phyloP scores from a whole-genome alignment of 2,329 filamentous ascomycete genomes.

The Colletotrichum nymphaeae region DNA sequence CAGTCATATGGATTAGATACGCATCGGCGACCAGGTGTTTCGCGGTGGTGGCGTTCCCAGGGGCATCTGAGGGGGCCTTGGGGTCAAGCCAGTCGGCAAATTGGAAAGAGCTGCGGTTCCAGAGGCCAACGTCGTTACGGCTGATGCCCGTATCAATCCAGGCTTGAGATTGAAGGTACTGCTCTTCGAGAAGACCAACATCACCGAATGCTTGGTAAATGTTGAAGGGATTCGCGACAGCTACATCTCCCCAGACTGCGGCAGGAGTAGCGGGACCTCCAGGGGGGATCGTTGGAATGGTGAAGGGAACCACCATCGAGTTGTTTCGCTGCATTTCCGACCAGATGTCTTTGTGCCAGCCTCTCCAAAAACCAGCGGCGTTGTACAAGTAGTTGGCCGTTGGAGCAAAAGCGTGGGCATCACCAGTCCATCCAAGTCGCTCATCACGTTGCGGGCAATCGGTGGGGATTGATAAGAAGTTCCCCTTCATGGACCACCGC shows the following conservation, averaged over 20 bases:
- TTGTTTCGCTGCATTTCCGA: slow-evolving; percentile 43
- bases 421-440: slow-evolving; percentile 65
- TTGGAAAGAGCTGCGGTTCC: slow-evolving; percentile 51
- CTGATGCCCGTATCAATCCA: slow-evolving; percentile 53
- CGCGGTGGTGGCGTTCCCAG: slow-evolving; percentile 53
- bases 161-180: slow-evolving; percentile 52
- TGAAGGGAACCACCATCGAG: slow-evolving; percentile 41
- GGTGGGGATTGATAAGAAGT: slow-evolving; percentile 67
- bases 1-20: slow-evolving; percentile 57
- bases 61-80: slow-evolving; percentile 51
- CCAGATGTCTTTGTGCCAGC: slow-evolving; percentile 61
- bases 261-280: slow-evolving; percentile 40
- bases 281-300: slow-evolving; percentile 43
- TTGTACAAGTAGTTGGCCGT: slow-evolving; percentile 66
- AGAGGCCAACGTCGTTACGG: slow-evolving; percentile 49
- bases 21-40: slow-evolving; percentile 57
- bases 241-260: slow-evolving; percentile 57
- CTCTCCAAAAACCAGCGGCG: slow-evolving; percentile 59
- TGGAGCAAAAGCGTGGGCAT: slow-evolving; percentile 61
- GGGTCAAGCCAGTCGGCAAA: slow-evolving; percentile 63
- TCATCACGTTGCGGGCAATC: slow-evolving; percentile 69
- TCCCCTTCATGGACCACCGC: slow-evolving; percentile 67
- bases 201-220: slow-evolving; percentile 54
- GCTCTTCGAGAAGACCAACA: slow-evolving; percentile 45
- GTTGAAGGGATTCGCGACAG: slow-evolving; percentile 54